Evolutionary conservation across 2,329 filamentous ascomycete species (phyloP).

Genomic region (Cadophora sp.): DNA sequence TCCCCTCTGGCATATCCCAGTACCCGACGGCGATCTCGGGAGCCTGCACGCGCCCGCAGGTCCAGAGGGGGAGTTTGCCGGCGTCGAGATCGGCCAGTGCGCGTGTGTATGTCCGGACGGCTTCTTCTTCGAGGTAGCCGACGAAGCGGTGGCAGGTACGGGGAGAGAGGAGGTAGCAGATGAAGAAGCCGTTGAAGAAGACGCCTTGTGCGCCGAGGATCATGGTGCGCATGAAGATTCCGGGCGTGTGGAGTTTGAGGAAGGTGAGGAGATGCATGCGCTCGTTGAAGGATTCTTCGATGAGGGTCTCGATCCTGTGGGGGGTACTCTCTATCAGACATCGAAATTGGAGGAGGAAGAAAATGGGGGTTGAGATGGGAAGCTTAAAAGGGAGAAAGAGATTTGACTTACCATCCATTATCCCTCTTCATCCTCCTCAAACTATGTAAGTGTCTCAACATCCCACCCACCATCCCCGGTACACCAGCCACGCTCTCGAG

Average conservation of each 20-base stretch:
- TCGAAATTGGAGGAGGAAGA: too few species aligned
- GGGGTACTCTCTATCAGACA: too few species aligned
- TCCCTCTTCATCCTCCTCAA: conserved; percentile 87
- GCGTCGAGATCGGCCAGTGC: conserved; percentile 85
- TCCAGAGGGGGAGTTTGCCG: conserved; percentile 82
- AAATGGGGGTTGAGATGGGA: too few species aligned
- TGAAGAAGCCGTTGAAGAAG: conserved; percentile 93
- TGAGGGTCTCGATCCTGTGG: conserved; percentile 78
- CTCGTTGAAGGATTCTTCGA: conserved; percentile 92
- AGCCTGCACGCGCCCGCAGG: conserved; percentile 64
- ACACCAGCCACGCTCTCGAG: conserved; percentile 94
- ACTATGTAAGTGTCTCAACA: conserved; percentile 87
- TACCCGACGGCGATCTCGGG: conserved; percentile 91
- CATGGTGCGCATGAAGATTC: conserved; percentile 86
- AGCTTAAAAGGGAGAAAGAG: too few species aligned
- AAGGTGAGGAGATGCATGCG: conserved; percentile 93
- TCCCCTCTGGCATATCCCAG: conserved; percentile 90
- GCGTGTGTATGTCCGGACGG: conserved; percentile 92
- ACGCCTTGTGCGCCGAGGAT: conserved; percentile 93
- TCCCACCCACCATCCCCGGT: conserved; percentile 95
- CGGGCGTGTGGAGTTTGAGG: conserved; percentile 83
- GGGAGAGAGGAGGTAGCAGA: conserved; percentile 85
- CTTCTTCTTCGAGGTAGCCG: conserved; percentile 96
- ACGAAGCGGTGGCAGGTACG: conserved; percentile 94
- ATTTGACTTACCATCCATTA: conserved; percentile 73